Conservation (phyloP, 202 grass and related monocot species). For the Eragrostis tef region DNA sequence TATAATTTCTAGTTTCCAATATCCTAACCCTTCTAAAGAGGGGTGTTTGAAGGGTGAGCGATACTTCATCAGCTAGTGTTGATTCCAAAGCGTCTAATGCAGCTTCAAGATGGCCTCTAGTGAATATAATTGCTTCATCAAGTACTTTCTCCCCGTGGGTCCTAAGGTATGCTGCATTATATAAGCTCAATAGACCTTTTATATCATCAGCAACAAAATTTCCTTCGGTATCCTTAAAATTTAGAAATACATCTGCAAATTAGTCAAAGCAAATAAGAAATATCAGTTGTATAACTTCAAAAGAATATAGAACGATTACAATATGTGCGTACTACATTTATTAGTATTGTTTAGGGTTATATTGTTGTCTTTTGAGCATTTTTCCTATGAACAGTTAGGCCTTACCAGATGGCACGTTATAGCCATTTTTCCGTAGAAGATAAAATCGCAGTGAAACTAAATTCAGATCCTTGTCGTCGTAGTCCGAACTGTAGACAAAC, state of each 20-base stretch:
- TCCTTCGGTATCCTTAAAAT: conserved; percentile 52
- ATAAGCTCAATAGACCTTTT: conserved; percentile 54
- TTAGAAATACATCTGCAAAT: conserved; percentile 52
- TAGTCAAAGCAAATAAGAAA: not conserved
- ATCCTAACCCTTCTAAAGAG: conserved; percentile 49
- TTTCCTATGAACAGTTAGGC: not conserved
- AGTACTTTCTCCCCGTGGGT: conserved; percentile 47
- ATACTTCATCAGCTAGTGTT: conserved; percentile 39
- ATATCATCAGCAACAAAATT: conserved; percentile 39
- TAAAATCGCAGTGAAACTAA: conserved; percentile 54
- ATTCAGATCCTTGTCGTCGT: conserved; percentile 40
- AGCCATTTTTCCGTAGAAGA: conserved; percentile 56
- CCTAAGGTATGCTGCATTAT: conserved; percentile 54
- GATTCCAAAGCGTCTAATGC: conserved; percentile 18
- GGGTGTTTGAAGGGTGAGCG: conserved; percentile 44
- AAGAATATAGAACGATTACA: too few species aligned
- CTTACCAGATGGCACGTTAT: conserved; percentile 52
- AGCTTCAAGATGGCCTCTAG: not conserved
- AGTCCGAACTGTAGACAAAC: conserved; percentile 22
- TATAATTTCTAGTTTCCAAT: conserved; percentile 53
- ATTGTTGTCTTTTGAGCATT: not conserved
- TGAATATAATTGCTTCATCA: conserved; percentile 52
- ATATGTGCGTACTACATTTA: too few species aligned
- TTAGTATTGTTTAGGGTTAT: too few species aligned
- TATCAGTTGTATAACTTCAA: not conserved